phyloP scores from a whole-genome alignment of 2,329 filamentous ascomycete species.

The Graphilbum fragrans region DNA sequence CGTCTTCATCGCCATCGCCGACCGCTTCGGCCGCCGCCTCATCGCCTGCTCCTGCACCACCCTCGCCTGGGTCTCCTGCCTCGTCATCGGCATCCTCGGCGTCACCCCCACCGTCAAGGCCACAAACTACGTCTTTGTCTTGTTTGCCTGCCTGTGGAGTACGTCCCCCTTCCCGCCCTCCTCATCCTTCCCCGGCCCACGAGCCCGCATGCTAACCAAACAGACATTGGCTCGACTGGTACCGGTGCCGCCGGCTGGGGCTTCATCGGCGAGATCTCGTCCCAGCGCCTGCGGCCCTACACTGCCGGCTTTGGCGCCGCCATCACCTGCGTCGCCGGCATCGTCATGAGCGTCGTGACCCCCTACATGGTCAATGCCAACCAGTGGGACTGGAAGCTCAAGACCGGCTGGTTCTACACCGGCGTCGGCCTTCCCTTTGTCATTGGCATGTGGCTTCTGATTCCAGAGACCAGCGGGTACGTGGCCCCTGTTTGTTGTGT shows the following conservation, averaged over 20 bases:
- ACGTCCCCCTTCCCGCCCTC: too few species aligned
- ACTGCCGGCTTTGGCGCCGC: slow-evolving; percentile 20
- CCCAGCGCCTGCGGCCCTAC: slow-evolving; percentile 19
- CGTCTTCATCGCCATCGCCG: slow-evolving; percentile 8
- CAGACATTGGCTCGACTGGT: slow-evolving; percentile 12
- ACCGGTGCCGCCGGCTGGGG: slow-evolving; percentile 17
- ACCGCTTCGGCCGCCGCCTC: slow-evolving; percentile 9
- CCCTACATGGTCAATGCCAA: slow-evolving; percentile 21
- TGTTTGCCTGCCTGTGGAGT: slow-evolving; percentile 14
- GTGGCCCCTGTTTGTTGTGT: too few species aligned
- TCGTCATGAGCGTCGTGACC: slow-evolving; percentile 15
- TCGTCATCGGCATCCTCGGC: slow-evolving; percentile 12
- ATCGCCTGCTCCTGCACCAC: slow-evolving; percentile 7
- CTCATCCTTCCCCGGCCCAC: too few species aligned
- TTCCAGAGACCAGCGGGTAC: slow-evolving; percentile 7
- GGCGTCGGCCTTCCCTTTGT: slow-evolving; percentile 4
- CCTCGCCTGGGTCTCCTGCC: slow-evolving; percentile 8
- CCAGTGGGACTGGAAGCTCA: slow-evolving; percentile 19
- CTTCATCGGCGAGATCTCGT: slow-evolving; percentile 22
- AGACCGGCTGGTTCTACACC: slow-evolving; percentile 19
- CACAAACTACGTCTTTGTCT: slow-evolving; percentile 10
- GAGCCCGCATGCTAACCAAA: too few species aligned
- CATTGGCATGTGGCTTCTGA: slow-evolving; percentile 3
- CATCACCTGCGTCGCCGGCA: slow-evolving; percentile 12
- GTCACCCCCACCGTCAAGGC: slow-evolving; percentile 8